Percentiles rank a stretch among this genome's conserved stretches.
These are phyloP conservation scores for Grammothele lineata DNA, from an alignment of 768 basidiomycete species.

Conservation along the genomic window DNA sequence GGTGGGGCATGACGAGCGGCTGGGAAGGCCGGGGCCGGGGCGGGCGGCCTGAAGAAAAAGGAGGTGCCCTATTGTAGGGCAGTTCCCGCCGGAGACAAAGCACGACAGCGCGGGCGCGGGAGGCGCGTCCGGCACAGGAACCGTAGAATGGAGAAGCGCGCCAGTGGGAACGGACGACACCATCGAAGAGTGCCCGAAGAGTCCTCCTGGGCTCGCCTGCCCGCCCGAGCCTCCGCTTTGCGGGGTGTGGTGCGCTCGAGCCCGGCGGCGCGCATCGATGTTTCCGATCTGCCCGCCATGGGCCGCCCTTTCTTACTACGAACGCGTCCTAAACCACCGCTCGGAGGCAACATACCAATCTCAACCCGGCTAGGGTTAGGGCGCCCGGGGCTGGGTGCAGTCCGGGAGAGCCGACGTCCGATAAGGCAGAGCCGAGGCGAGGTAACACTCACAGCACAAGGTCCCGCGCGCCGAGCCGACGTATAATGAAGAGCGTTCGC, in stretches of 20 bases:
- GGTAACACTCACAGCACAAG: too few relatives aligned
- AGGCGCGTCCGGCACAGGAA: slow-evolving; percentile 15
- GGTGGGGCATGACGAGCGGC: slow-evolving; percentile 11
- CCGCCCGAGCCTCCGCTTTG: background rate
- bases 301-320: slow-evolving; percentile 7
- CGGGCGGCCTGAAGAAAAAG: slow-evolving; percentile 11
- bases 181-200: slow-evolving; percentile 8
- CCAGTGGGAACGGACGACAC: slow-evolving; percentile 11
- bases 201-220: slow-evolving; percentile 16
- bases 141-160: slow-evolving; percentile 18
- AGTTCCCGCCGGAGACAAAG: slow-evolving; percentile 18
- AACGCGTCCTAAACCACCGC: background rate
- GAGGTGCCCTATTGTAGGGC: slow-evolving; percentile 11
- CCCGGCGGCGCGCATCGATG: slow-evolving; percentile 11
- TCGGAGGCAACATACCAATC: slow-evolving; percentile 12
- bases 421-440: slow-evolving; percentile 6
- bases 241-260: background rate
- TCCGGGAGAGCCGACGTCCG: background rate
- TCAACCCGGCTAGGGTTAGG: slow-evolving; percentile 7
- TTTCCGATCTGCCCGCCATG: slow-evolving; percentile 8
- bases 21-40: slow-evolving; percentile 9
- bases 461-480: too few relatives aligned
- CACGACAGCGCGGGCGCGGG: slow-evolving; percentile 1
- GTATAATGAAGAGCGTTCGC: too few relatives aligned
- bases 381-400: slow-evolving; percentile 1